Conservation (phyloP, 1,284 basidiomycete species). For the Meripilus lineatus region DNA sequence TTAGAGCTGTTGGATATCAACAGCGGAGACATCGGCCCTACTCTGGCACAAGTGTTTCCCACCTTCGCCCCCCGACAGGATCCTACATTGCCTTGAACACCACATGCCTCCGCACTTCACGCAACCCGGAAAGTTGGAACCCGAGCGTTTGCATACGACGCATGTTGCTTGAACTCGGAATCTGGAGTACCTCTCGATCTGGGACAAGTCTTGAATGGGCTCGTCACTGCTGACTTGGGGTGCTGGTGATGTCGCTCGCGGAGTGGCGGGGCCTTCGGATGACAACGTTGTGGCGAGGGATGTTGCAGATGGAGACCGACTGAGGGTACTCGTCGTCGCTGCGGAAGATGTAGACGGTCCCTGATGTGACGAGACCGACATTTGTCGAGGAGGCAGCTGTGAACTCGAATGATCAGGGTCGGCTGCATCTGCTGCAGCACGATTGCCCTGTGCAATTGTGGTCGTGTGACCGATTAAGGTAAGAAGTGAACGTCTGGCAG, state of each 20-base stretch:
- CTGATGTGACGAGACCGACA: neutral
- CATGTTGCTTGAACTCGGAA: slow-evolving; percentile 43
- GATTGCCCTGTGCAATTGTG: too few relatives aligned
- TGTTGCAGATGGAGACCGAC: slow-evolving; percentile 23
- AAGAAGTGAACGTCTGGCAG: neutral
- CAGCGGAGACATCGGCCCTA: slow-evolving; percentile 7
- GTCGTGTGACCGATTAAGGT: too few relatives aligned
- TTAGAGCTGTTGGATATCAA: too few relatives aligned
- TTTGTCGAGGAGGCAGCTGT: neutral
- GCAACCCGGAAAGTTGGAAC: slow-evolving; percentile 62
- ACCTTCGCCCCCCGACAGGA: slow-evolving; percentile 35
- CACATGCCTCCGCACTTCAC: slow-evolving; percentile 57
- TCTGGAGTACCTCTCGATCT: slow-evolving; percentile 51
- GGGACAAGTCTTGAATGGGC: slow-evolving; percentile 46
- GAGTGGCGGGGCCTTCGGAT: slow-evolving; percentile 21
- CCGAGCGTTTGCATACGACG: slow-evolving; percentile 50
- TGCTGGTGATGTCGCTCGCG: slow-evolving; percentile 18
- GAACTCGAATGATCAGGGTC: neutral
- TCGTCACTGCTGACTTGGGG: slow-evolving; percentile 10
- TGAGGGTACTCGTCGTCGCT: slow-evolving; percentile 13
- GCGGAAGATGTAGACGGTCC: slow-evolving; percentile 8
- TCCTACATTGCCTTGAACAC: slow-evolving; percentile 65
- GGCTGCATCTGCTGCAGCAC: neutral
- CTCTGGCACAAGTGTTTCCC: slow-evolving; percentile 42
- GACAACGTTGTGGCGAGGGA: slow-evolving; percentile 26